A percentile compares a stretch with the other conserved stretches of the same genome.
phyloP scores from a whole-genome alignment of 139 green algal genomes.

The Chlorella ohadii region DNA sequence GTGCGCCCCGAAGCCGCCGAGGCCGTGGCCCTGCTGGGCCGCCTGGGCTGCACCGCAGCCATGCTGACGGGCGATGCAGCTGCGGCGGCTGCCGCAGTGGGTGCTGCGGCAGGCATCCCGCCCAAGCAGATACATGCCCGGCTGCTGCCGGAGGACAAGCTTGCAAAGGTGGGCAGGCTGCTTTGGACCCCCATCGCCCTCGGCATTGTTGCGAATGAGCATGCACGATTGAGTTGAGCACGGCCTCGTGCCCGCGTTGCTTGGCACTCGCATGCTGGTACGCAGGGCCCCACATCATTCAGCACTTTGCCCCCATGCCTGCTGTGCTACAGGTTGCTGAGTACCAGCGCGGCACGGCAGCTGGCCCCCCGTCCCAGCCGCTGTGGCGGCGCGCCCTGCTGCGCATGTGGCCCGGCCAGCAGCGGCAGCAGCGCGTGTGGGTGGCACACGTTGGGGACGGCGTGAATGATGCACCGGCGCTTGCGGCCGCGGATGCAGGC shows the following conservation, averaged over 20 bases:
- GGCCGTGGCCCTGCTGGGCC: constrained; percentile 40
- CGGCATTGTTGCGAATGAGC: no score
- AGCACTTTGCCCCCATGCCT: no score
- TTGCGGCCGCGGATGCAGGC: constrained; percentile 94
- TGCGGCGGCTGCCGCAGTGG: constrained; percentile 63
- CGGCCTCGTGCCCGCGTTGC: no score
- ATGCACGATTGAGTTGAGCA: no score
- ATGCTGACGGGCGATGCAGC: constrained; percentile 80
- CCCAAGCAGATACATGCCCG: constrained; percentile 53
- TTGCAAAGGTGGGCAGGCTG: constrained; percentile 15
- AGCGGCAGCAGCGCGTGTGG: constrained; percentile 14
- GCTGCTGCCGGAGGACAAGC: constrained; percentile 72
- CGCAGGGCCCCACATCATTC: no score
- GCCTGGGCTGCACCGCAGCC: constrained; percentile 54
- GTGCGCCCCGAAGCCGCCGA: constrained; percentile 34
- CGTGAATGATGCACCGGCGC: constrained; percentile 96
- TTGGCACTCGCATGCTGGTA: no score
- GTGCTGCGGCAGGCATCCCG: constrained; percentile 67
- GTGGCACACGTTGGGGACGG: constrained; percentile 98
- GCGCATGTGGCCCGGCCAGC: constrained; percentile 6
- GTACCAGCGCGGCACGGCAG: constrained; percentile 4
- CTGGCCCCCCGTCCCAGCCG: neutral
- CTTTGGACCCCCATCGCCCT: no score
- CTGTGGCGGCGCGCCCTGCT: neutral
- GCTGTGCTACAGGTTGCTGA: constrained; percentile 5